These are phyloP conservation scores for Salix koriyanagi DNA, from an alignment of 345 rosid genomes.

Conservation along the genomic window DNA sequence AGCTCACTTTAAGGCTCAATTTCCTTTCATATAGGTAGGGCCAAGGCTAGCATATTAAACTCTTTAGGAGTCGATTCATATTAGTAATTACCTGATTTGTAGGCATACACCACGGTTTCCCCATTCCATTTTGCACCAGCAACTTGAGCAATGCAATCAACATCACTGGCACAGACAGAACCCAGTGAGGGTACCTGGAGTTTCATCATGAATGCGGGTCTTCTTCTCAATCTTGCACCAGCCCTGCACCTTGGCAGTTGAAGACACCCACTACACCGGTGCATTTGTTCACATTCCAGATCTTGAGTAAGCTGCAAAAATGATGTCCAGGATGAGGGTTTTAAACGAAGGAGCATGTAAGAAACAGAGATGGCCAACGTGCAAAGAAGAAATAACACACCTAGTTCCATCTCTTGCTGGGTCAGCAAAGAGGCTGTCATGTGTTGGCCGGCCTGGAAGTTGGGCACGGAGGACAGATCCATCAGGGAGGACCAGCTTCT, in stretches of 20 bases:
- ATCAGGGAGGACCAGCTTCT: constrained; percentile 89
- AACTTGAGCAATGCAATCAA: constrained; percentile 59
- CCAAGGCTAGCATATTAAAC: background rate
- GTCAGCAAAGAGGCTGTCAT: constrained; percentile 78
- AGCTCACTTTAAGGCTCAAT: background rate
- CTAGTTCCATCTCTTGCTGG: constrained; percentile 87
- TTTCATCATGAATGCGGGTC: constrained; percentile 72
- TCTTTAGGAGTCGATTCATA: background rate
- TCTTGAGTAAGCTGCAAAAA: constrained; percentile 66
- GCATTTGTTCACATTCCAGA: constrained; percentile 86
- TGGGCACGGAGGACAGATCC: constrained; percentile 85
- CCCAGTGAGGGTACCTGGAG: constrained; percentile 81
- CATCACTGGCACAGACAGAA: constrained; percentile 64
- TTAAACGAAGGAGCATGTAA: background rate
- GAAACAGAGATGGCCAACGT: background rate
- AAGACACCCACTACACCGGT: constrained; percentile 86
- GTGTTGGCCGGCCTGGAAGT: constrained; percentile 91
- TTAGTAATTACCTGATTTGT: constrained; percentile 62
- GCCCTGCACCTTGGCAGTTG: constrained; percentile 99
- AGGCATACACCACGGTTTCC: constrained; percentile 60
- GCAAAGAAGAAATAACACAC: constrained; percentile 19
- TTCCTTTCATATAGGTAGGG: background rate
- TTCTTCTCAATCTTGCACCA: constrained; percentile 86
- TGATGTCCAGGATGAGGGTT: background rate
- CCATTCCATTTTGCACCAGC: constrained; percentile 79